Evolutionary conservation across 495 filamentous ascomycete genomes (phyloP).

Genomic region (Podospora pseudopauciseta): DNA sequence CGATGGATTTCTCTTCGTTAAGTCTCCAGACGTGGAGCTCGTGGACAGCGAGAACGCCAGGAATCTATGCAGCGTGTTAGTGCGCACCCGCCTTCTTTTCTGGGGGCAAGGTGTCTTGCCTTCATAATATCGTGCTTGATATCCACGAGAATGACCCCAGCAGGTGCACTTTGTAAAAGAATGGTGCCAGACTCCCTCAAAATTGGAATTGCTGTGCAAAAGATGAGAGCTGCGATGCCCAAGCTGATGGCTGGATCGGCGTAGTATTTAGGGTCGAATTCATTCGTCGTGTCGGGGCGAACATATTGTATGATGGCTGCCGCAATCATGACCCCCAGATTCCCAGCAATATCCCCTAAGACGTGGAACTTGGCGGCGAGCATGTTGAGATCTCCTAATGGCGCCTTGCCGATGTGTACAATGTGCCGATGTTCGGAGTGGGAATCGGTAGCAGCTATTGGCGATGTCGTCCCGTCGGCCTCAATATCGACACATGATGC

Average conservation of each 20-base stretch:
- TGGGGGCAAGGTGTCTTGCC: constrained; percentile 25
- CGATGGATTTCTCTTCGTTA: constrained; percentile 82
- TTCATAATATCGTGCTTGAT: constrained; percentile 82
- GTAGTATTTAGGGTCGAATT: constrained; percentile 46
- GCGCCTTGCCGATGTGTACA: constrained; percentile 20
- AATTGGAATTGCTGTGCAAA: constrained; percentile 78
- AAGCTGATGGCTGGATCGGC: constrained; percentile 82
- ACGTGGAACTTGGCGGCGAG: constrained; percentile 88
- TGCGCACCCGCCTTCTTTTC: neutral
- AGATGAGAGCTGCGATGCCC: constrained; percentile 82
- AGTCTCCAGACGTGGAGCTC: constrained; percentile 95
- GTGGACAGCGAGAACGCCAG: constrained; percentile 77
- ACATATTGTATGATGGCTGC: constrained; percentile 78
- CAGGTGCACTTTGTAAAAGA: constrained; percentile 80
- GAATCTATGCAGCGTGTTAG: constrained; percentile 44
- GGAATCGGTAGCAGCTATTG: constrained; percentile 49
- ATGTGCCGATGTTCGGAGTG: constrained; percentile 60
- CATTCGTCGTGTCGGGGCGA: constrained; percentile 32
- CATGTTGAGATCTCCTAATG: constrained; percentile 75
- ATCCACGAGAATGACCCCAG: constrained; percentile 71
- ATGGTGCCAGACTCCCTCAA: constrained; percentile 86
- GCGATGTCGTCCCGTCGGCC: constrained; percentile 50
- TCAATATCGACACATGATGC: constrained; percentile 41
- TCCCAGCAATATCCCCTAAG: constrained; percentile 86
- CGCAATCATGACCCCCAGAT: constrained; percentile 84